phyloP scores from a whole-genome alignment of 768 basidiomycete species.

The Chiua virens region DNA sequence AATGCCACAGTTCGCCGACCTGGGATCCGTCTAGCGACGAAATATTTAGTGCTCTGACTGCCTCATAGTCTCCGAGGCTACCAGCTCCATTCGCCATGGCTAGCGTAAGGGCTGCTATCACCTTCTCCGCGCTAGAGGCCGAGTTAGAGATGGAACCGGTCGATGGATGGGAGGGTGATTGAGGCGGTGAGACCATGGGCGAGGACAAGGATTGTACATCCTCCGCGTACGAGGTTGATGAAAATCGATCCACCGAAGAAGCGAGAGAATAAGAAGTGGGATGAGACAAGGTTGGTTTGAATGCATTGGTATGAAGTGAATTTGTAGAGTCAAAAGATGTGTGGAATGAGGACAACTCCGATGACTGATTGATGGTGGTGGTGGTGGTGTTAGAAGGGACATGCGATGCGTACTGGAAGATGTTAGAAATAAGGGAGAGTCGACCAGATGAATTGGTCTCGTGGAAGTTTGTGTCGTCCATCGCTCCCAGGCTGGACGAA shows the following conservation, averaged over 20 bases:
- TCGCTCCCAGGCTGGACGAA: conserved; percentile 45
- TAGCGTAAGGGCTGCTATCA: conserved; percentile 55
- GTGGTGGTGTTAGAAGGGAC: conserved; percentile 12
- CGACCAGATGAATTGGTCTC: conserved; percentile 14
- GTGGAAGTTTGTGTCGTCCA: conserved; percentile 37
- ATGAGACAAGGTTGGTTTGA: conserved; percentile 15
- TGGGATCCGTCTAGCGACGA: conserved; percentile 41
- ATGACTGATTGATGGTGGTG: conserved; percentile 11
- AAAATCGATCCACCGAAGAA: conserved; percentile 7
- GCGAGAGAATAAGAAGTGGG: conserved; percentile 19
- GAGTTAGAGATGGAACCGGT: conserved; percentile 11
- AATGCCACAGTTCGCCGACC: conserved; percentile 63
- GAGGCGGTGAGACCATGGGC: conserved; percentile 11
- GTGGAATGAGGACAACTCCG: conserved; percentile 21
- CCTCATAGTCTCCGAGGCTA: conserved; percentile 55
- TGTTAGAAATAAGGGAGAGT: conserved; percentile 25
- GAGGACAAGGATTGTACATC: conserved; percentile 5
- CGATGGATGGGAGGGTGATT: conserved; percentile 12
- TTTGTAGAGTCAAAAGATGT: conserved; percentile 27
- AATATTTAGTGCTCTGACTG: conserved; percentile 41
- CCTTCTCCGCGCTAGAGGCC: conserved; percentile 55
- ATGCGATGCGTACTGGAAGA: conserved; percentile 14
- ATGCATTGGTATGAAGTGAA: conserved; percentile 28
- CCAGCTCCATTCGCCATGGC: conserved; percentile 67
- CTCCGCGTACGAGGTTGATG: conserved; percentile 3